Base-by-base conservation (phyloP, 345 rosid genomes). In the Geranium rotundifolium region DNA sequence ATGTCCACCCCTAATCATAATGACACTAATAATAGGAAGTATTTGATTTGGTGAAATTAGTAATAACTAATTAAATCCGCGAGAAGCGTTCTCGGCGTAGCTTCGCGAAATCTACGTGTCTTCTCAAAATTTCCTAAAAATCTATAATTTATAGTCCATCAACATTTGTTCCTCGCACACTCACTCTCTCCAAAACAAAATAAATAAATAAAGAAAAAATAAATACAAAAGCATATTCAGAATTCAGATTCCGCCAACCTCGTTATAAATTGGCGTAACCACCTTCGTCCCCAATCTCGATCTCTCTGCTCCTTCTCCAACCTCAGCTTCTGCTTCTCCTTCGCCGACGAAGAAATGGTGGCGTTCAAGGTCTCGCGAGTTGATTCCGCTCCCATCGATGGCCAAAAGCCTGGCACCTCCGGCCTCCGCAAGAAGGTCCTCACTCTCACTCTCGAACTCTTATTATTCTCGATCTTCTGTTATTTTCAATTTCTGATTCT, bases 351-450 rank as follows among this genome's bases (percentile, higher is more conserved):
- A 10, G 63, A 68, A 64, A 83, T 85, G 96, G 84, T 75, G 79
- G 57, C 58, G 62, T 95, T 95, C 84, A 73, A 73, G 63, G 86
- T 87, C 9, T 80, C 89, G 23, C 69, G 65, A 54, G 88, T 90
- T 54, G 69, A 75, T 1, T 82, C 96, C 59, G 58, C 77, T 19
- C 93, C 99, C 15, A 62, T 85, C 72, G 95, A 85, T 17, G 97
- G 91, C 79, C 97, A 95, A 84, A 95, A 95, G 74, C 96, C 97
- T 1, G 99, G 97, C 17, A 95, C 99, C 16, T 95, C 99, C 64
- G 97, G 99, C 59, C 99, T 95, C 70, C 97, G 97, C 70, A 95
- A 95, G 87, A 95, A 90, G 99, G 99, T 90, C 19, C 63, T 27
- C 4, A 27, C 31, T 18, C 8, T 18, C 18, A n/a, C 39, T 6